These are phyloP conservation scores for Fusarium solani-melongenae DNA, from an alignment of 2,329 filamentous ascomycete genomes.

Conservation along the genomic window DNA sequence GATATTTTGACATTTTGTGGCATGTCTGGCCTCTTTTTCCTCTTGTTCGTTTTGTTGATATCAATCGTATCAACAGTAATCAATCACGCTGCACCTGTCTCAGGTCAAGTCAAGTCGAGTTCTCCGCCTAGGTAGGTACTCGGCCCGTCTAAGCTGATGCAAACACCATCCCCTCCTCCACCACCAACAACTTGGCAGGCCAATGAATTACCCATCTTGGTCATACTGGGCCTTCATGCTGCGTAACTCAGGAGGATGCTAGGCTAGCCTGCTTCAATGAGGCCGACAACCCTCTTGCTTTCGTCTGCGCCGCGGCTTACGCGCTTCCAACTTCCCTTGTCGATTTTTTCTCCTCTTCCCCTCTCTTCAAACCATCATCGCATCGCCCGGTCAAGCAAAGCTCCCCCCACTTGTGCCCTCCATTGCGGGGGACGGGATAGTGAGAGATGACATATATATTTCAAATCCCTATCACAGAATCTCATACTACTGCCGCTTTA, in stretches of 20 bases:
- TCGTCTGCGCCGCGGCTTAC: slow-evolving; percentile 29
- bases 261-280: background rate
- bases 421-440: background rate
- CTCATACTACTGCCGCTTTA: background rate
- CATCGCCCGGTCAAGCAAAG: background rate
- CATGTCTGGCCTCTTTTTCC: background rate
- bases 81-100: background rate
- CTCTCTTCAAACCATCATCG: background rate
- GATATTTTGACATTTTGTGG: background rate
- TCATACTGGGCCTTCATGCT: background rate
- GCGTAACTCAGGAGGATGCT: background rate
- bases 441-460: slow-evolving; percentile 2
- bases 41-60: background rate
- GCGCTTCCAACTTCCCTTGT: slow-evolving; percentile 26
- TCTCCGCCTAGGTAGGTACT: background rate
- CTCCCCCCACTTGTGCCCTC: background rate
- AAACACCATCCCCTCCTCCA: background rate
- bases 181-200: background rate
- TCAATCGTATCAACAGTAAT: background rate
- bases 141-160: slow-evolving; percentile 2
- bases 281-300: background rate
- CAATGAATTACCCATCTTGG: background rate
- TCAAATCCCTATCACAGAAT: background rate
- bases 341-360: background rate
- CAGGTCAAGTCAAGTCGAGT: background rate